Conservation (phyloP, 2,329 filamentous ascomycete species). For the Sclerotinia minor region DNA sequence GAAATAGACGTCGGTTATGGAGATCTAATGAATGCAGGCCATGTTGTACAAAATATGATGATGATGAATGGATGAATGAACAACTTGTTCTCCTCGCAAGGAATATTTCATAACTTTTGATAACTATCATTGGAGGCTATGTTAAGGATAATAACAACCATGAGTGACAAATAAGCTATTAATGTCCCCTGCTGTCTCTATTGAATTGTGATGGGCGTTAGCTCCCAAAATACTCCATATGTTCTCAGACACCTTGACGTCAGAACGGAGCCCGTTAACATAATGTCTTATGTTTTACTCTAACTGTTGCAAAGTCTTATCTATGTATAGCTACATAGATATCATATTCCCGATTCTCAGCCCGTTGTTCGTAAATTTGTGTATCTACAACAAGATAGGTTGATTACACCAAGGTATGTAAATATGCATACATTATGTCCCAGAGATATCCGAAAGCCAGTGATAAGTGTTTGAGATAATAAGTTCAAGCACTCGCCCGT, state of each 20-base stretch:
- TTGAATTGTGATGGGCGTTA: slow-evolving; percentile 16
- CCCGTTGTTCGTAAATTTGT: slow-evolving; percentile 17
- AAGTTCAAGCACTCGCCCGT: slow-evolving; percentile 12
- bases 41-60: not conserved
- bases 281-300: not conserved
- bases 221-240: not conserved
- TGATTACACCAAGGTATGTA: not conserved
- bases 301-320: slow-evolving; percentile 4
- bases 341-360: not conserved
- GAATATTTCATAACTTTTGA: not conserved
- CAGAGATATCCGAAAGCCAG: not conserved
- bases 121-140: not conserved
- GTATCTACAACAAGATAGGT: not conserved
- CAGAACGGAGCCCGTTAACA: not conserved
- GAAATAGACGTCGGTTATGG: not conserved
- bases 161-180: slow-evolving; percentile 1
- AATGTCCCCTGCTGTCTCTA: not conserved
- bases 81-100: slow-evolving; percentile 8
- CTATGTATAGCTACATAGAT: slow-evolving; percentile 10
- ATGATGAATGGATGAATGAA: not conserved
- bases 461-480: not conserved
- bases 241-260: slow-evolving; percentile 13
- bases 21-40: slow-evolving; percentile 1
- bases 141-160: not conserved
- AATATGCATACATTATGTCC: not conserved